These are phyloP conservation scores for Cordyceps farinosa DNA, from an alignment of 2,329 filamentous ascomycete species.

Conservation along the genomic window DNA sequence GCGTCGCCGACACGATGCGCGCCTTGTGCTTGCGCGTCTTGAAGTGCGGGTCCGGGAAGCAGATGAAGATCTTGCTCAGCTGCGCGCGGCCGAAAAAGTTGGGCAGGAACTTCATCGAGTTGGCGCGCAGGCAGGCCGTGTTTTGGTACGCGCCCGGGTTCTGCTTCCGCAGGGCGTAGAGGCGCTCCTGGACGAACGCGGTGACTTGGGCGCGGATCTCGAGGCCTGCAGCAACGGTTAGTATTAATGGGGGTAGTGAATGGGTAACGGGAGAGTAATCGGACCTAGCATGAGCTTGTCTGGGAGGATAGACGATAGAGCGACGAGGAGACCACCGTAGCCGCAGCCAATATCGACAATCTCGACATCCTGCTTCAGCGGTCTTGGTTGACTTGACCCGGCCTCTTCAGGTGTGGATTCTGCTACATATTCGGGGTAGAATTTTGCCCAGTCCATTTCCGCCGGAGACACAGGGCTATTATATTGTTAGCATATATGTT, in stretches of 20 bases:
- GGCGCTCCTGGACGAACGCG: slow-evolving; percentile 84
- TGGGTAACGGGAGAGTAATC: not conserved
- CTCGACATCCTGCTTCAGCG: slow-evolving; percentile 65
- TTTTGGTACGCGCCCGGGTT: slow-evolving; percentile 67
- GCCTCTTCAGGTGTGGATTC: slow-evolving; percentile 31
- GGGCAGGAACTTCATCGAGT: slow-evolving; percentile 99
- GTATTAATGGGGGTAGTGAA: slow-evolving; percentile 8
- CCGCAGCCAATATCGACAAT: slow-evolving; percentile 97
- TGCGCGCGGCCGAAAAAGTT: slow-evolving; percentile 87
- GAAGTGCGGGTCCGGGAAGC: slow-evolving; percentile 98
- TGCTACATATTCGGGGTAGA: slow-evolving; percentile 72
- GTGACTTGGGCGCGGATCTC: slow-evolving; percentile 91
- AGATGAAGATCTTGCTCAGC: slow-evolving; percentile 90
- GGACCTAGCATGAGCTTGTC: slow-evolving; percentile 77
- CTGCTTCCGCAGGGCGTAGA: slow-evolving; percentile 73
- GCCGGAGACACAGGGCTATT: slow-evolving; percentile 70
- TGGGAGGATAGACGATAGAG: slow-evolving; percentile 76
- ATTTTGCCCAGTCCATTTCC: slow-evolving; percentile 85
- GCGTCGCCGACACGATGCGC: slow-evolving; percentile 80
- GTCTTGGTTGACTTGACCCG: slow-evolving; percentile 23
- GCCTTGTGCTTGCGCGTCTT: slow-evolving; percentile 97
- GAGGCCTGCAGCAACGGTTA: slow-evolving; percentile 56
- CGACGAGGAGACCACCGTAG: slow-evolving; percentile 87
- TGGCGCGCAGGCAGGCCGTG: slow-evolving; percentile 81
- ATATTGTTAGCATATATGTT: slow-evolving; percentile 10